Evolutionary conservation across 345 rosid species (phyloP).

Genomic region (Pistacia vera): DNA sequence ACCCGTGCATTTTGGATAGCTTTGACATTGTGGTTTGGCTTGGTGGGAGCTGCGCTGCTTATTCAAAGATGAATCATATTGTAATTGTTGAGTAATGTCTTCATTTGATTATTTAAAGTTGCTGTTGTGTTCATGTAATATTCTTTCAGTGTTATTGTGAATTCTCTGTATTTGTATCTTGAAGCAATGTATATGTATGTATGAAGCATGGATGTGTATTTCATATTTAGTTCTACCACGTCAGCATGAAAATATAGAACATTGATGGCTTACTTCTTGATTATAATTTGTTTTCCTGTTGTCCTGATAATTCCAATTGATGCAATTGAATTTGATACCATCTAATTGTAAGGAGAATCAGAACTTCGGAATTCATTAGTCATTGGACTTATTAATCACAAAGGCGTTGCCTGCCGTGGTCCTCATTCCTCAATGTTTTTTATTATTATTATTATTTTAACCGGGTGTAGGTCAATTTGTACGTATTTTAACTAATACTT

Average conservation of each 20-base stretch:
- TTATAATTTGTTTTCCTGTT: too few relatives aligned
- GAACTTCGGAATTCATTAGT: too few relatives aligned
- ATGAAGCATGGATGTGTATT: conserved; percentile 16
- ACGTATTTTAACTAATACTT: too few relatives aligned
- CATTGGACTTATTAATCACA: too few relatives aligned
- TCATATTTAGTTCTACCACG: not conserved
- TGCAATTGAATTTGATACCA: too few relatives aligned
- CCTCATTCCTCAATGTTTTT: too few relatives aligned
- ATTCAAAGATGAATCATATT: conserved; percentile 57
- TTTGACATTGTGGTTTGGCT: conserved; percentile 76
- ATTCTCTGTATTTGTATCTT: conserved; percentile 15
- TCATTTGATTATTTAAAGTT: conserved; percentile 33
- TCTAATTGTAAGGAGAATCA: too few relatives aligned
- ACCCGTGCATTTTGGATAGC: conserved; percentile 73
- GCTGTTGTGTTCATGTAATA: conserved; percentile 10
- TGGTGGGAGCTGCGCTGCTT: conserved; percentile 85
- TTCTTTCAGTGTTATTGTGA: conserved; percentile 8
- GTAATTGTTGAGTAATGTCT: conserved; percentile 14
- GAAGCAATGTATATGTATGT: conserved; percentile 21
- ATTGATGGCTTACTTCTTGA: too few relatives aligned
- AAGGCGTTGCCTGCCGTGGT: too few relatives aligned
- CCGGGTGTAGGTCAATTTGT: too few relatives aligned
- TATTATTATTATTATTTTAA: too few relatives aligned
- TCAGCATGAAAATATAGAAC: not conserved
- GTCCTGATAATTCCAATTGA: too few relatives aligned